Conservation (phyloP, 2,329 filamentous ascomycete species). For the Curvularia spicifera region DNA sequence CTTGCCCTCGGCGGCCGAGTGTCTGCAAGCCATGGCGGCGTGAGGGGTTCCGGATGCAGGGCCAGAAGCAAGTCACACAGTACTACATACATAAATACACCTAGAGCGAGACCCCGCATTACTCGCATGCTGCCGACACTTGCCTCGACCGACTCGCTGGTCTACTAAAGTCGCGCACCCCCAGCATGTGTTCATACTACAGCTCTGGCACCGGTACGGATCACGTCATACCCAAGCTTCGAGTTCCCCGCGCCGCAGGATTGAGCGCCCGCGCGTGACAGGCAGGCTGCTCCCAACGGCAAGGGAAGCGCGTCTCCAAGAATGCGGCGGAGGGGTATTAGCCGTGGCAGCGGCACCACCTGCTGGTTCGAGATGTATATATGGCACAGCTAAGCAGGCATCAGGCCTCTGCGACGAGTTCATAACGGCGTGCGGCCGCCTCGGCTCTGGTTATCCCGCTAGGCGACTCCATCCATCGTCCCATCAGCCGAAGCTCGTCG, state of each 20-base stretch:
- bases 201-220: not conserved
- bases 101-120: not conserved
- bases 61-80: not conserved
- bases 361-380: conserved; percentile 17
- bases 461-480: conserved; percentile 22
- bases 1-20: not conserved
- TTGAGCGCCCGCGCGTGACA: conserved; percentile 18
- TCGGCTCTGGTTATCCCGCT: conserved; percentile 44
- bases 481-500: conserved; percentile 21
- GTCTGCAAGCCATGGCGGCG: not conserved
- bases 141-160: not conserved
- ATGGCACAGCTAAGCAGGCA: conserved; percentile 3
- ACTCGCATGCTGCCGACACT: not conserved
- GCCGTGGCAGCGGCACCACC: conserved; percentile 11
- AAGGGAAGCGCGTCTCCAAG: conserved; percentile 18
- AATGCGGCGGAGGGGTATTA: conserved; percentile 19
- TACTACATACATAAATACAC: not conserved
- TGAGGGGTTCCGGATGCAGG: conserved; percentile 15
- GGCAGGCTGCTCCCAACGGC: conserved; percentile 16
- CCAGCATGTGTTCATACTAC: not conserved
- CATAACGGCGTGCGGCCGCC: conserved; percentile 17
- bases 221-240: conserved; percentile 17
- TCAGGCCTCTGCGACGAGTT: no score
- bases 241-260: conserved; percentile 22
- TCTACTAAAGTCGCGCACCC: no score